A percentile compares a stretch with the other conserved stretches of the same genome.
These are phyloP conservation scores for Ophiocordyceps camponoti-leonardi DNA, from an alignment of 2,329 filamentous ascomycete genomes.

Conservation along the genomic window DNA sequence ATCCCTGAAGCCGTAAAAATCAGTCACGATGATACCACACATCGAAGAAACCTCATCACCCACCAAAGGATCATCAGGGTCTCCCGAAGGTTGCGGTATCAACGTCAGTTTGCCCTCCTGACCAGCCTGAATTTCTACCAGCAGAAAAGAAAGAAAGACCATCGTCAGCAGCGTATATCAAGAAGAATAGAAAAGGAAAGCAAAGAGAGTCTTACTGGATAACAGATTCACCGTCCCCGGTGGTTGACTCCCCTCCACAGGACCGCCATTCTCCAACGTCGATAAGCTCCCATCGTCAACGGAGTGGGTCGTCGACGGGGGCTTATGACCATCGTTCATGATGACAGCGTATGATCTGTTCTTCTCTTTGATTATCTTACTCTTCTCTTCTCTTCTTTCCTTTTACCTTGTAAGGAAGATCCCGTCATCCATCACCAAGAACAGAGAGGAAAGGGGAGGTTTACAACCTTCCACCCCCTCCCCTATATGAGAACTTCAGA, in stretches of 20 bases:
- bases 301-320: neutral
- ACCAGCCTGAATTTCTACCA: neutral
- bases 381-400: no score
- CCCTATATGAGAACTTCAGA: neutral
- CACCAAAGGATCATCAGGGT: constrained; percentile 3
- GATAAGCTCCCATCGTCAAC: neutral
- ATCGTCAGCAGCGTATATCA: no score
- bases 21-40: no score
- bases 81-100: neutral
- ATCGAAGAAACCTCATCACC: neutral
- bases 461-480: no score
- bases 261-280: neutral
- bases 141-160: neutral
- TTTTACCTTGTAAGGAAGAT: no score
- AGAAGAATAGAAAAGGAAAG: no score
- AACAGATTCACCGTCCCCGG: neutral
- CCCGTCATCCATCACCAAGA: no score
- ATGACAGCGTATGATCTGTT: neutral
- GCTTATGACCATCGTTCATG: neutral
- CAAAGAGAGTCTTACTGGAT: neutral
- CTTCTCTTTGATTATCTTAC: no score
- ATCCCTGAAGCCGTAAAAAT: no score
- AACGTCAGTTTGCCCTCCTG: neutral
- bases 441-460: no score
- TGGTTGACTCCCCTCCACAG: neutral